These are phyloP conservation scores for Nothopassalora personata DNA, from an alignment of 2,329 filamentous ascomycete genomes.

Conservation along the genomic window DNA sequence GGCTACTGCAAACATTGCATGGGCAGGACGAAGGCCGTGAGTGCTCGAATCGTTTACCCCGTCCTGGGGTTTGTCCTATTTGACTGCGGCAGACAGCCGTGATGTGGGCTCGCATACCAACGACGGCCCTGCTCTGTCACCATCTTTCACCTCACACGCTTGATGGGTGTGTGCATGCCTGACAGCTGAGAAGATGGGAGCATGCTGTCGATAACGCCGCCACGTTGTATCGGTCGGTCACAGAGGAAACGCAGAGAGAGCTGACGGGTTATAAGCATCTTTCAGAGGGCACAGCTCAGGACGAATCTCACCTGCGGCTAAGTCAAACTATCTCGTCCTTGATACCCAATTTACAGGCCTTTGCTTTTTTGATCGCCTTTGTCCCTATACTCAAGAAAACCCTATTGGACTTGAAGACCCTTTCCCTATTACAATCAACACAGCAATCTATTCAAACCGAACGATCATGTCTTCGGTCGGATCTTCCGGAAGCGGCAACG, in stretches of 20 bases:
- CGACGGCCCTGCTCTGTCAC: conserved; percentile 3
- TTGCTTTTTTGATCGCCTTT: conserved; percentile 21
- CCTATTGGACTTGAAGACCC: conserved; percentile 18
- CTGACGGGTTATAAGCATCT: conserved; percentile 17
- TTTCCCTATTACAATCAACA: conserved; percentile 12
- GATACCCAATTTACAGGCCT: conserved; percentile 25
- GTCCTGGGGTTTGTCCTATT: conserved; percentile 9
- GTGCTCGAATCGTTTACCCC: conserved; percentile 9
- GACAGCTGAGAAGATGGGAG: conserved; percentile 14
- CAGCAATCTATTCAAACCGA: neutral
- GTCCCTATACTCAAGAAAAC: conserved; percentile 10
- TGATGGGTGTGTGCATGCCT: conserved; percentile 13
- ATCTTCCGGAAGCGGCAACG: conserved; percentile 14
- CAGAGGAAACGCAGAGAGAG: conserved; percentile 15
- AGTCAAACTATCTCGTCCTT: conserved; percentile 21
- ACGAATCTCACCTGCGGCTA: conserved; percentile 27
- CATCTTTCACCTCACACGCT: neutral
- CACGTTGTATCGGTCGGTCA: conserved; percentile 19
- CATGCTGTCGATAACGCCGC: conserved; percentile 18
- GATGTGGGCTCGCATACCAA: conserved; percentile 18
- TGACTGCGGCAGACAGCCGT: conserved; percentile 10
- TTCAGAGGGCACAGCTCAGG: conserved; percentile 13
- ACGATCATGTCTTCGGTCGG: conserved; percentile 19
- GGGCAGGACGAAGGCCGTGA: conserved; percentile 14
- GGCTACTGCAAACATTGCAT: conserved; percentile 20